These are phyloP conservation scores for Fusarium buxicola DNA, from an alignment of 2,329 filamentous ascomycete species.

Conservation along the genomic window DNA sequence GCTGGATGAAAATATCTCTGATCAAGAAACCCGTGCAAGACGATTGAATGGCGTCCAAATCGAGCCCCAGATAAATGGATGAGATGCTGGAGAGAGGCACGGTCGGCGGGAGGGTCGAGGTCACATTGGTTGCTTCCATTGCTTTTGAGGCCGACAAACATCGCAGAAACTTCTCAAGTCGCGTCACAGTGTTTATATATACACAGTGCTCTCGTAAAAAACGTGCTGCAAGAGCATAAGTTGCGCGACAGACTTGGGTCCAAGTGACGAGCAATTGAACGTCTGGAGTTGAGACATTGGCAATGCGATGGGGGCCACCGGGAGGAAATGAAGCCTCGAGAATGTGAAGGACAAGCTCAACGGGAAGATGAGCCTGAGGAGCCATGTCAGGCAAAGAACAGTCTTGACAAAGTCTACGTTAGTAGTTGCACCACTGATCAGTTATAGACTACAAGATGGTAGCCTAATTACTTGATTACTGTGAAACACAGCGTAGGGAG, in stretches of 20 bases:
- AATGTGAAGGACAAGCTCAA: conserved; percentile 31
- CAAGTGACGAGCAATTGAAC: conserved; percentile 26
- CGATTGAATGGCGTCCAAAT: background rate
- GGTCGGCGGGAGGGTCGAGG: conserved; percentile 6
- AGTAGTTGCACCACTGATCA: background rate
- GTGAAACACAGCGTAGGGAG: too few relatives aligned
- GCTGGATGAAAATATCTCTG: conserved; percentile 9
- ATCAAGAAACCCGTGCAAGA: background rate
- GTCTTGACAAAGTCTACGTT: background rate
- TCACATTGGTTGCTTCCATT: background rate
- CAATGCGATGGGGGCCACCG: conserved; percentile 16
- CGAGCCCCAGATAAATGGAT: conserved; percentile 26
- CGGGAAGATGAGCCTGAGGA: conserved; percentile 5
- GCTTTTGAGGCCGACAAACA: conserved; percentile 1
- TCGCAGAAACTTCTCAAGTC: conserved; percentile 9
- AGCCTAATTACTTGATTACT: too few relatives aligned
- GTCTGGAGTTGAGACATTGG: conserved; percentile 9
- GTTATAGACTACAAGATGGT: too few relatives aligned
- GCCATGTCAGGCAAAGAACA: background rate
- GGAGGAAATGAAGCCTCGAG: conserved; percentile 16
- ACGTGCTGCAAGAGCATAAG: conserved; percentile 11
- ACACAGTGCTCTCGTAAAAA: conserved; percentile 29
- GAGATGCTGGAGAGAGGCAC: conserved; percentile 7
- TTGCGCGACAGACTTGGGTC: conserved; percentile 27
- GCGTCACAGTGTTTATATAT: conserved; percentile 9